Evolutionary conservation across 169 alveolate genomes (phyloP).

Genomic region (Cryptosporidium andersoni): DNA sequence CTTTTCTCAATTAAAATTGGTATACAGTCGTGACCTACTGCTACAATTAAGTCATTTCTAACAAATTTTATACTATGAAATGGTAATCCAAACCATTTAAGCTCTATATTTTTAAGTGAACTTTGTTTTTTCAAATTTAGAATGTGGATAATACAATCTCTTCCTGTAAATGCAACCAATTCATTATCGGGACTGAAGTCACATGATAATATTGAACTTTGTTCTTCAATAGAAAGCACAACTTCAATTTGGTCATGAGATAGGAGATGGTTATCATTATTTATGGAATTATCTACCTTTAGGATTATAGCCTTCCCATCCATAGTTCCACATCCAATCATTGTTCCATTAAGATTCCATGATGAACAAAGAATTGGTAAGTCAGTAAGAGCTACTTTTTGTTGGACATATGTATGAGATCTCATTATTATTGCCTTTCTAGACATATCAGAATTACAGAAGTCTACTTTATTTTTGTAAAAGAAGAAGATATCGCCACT

Average conservation of each 20-base stretch:
- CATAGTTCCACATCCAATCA: constrained; percentile 35
- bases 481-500: constrained; percentile 43
- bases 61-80: constrained; percentile 29
- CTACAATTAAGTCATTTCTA: constrained; percentile 23
- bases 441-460: not conserved
- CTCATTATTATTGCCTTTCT: not conserved
- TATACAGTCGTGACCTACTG: constrained; percentile 63
- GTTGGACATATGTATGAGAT: constrained; percentile 30
- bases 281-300: not conserved
- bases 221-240: constrained; percentile 5
- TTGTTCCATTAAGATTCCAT: constrained; percentile 19
- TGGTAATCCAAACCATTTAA: constrained; percentile 65
- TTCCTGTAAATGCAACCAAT: constrained; percentile 25
- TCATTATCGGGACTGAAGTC: constrained; percentile 27
- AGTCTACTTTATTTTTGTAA: constrained; percentile 1
- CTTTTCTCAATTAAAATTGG: constrained; percentile 34
- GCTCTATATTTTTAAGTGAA: constrained; percentile 14
- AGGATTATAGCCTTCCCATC: constrained; percentile 54
- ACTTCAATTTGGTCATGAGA: constrained; percentile 1
- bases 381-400: constrained; percentile 38
- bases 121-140: not conserved
- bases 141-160: constrained; percentile 27
- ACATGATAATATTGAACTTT: constrained; percentile 40
- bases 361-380: constrained; percentile 31
- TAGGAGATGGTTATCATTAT: not conserved